phyloP scores from a whole-genome alignment of 306 rosid genomes.

The Chamaecrista fasciculata region DNA sequence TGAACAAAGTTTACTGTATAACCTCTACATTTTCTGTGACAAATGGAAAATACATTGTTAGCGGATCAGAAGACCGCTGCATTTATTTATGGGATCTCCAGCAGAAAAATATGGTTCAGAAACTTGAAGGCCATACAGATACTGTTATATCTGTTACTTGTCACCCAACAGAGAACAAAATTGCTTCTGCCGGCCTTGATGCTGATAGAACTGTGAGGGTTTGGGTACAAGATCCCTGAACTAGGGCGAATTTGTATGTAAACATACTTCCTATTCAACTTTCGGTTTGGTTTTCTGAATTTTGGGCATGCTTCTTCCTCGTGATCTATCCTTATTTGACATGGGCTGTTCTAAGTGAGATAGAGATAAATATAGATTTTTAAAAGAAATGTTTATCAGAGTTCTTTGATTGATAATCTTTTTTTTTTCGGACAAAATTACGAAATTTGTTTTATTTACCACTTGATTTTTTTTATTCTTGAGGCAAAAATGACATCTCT shows the following conservation, averaged over 20 bases:
- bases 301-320: conserved; percentile 7
- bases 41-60: conserved; percentile 76
- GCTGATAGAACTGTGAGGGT: conserved; percentile 71
- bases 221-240: conserved; percentile 78
- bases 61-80: conserved; percentile 90
- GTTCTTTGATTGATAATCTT: neutral
- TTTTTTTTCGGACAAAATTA: too few species aligned
- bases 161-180: conserved; percentile 81
- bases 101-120: conserved; percentile 76
- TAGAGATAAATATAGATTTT: neutral
- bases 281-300: neutral
- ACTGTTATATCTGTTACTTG: conserved; percentile 80
- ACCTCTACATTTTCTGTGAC: conserved; percentile 88
- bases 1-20: conserved; percentile 62
- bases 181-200: conserved; percentile 87
- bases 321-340: neutral
- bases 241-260: conserved; percentile 6
- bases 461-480: too few species aligned
- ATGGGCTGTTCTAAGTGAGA: neutral
- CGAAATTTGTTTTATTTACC: too few species aligned
- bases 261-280: neutral
- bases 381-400: neutral
- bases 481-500: too few species aligned
- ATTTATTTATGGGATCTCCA: conserved; percentile 93
- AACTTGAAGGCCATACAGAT: conserved; percentile 85